Conservation (phyloP, 106 monocot genomes). For the Posidonia australis region DNA sequence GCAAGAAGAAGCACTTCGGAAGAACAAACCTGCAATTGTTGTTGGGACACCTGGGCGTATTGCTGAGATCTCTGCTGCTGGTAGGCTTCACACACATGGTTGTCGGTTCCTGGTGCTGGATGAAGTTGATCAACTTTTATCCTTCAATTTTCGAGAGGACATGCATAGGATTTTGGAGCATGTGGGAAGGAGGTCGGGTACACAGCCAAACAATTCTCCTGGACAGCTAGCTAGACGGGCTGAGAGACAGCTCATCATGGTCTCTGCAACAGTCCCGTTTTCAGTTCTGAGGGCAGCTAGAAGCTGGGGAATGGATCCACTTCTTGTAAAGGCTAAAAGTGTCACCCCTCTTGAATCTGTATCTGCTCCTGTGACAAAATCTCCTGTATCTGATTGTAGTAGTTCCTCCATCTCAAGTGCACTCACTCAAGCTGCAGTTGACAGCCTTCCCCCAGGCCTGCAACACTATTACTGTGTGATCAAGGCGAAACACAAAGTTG, state of each 20-base stretch:
- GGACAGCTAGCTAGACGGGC: constrained; percentile 35
- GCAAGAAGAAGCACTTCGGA: constrained; percentile 91
- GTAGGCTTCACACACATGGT: constrained; percentile 77
- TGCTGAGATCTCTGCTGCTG: constrained; percentile 89
- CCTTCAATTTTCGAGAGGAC: constrained; percentile 93
- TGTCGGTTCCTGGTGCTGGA: constrained; percentile 83
- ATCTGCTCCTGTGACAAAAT: constrained; percentile 14
- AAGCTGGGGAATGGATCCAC: constrained; percentile 76
- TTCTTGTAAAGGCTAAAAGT: constrained; percentile 58
- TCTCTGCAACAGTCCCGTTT: constrained; percentile 90
- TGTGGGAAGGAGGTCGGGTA: constrained; percentile 56
- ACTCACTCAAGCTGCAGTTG: constrained; percentile 58
- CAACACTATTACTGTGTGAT: constrained; percentile 74
- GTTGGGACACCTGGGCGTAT: constrained; percentile 96
- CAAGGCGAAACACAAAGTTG: constrained; percentile 84
- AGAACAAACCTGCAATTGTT: constrained; percentile 81
- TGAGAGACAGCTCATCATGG: constrained; percentile 84
- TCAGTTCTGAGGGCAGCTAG: constrained; percentile 73
- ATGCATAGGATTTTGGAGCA: constrained; percentile 95
- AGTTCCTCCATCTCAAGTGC: constrained; percentile 15
- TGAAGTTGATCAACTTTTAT: constrained; percentile 85
- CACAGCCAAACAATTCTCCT: constrained; percentile 18
- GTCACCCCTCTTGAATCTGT: constrained; percentile 51
- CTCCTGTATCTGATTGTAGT: constrained; percentile 9
- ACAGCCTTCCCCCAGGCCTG: constrained; percentile 76